Percentiles rank a stretch among this genome's conserved stretches.
These are phyloP conservation scores for Clohesyomyces aquaticus DNA, from an alignment of 495 filamentous ascomycete genomes.

Conservation along the genomic window DNA sequence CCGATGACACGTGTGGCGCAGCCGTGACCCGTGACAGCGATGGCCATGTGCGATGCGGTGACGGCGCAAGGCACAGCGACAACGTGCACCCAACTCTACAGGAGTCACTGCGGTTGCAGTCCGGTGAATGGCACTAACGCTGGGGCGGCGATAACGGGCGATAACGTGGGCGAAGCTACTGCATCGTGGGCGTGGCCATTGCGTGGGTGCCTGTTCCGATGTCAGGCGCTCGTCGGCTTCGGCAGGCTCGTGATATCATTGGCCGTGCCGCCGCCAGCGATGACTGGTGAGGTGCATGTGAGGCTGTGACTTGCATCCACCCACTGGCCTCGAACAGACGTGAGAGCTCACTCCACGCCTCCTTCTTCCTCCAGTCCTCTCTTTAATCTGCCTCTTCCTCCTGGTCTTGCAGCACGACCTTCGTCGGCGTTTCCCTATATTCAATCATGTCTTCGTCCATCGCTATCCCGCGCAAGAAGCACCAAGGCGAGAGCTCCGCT, in stretches of 20 bases:
- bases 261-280: background rate
- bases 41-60: background rate
- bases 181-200: too few relatives aligned
- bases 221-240: constrained; percentile 4
- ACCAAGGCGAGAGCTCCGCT: constrained; percentile 10
- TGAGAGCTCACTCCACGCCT: background rate
- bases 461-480: constrained; percentile 47
- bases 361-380: background rate
- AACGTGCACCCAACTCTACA: too few relatives aligned
- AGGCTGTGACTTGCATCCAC: background rate
- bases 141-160: background rate
- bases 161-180: too few relatives aligned
- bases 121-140: background rate
- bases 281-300: background rate
- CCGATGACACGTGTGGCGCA: background rate
- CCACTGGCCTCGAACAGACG: background rate
- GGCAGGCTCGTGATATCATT: constrained; percentile 10
- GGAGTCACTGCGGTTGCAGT: background rate
- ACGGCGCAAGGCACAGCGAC: too few relatives aligned
- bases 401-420: background rate
- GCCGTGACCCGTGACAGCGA: background rate
- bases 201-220: background rate
- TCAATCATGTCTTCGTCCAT: constrained; percentile 47
- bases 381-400: background rate
- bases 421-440: background rate